Conservation (phyloP, 352 stramenopile species). For the Phytophthora podocarpi region DNA sequence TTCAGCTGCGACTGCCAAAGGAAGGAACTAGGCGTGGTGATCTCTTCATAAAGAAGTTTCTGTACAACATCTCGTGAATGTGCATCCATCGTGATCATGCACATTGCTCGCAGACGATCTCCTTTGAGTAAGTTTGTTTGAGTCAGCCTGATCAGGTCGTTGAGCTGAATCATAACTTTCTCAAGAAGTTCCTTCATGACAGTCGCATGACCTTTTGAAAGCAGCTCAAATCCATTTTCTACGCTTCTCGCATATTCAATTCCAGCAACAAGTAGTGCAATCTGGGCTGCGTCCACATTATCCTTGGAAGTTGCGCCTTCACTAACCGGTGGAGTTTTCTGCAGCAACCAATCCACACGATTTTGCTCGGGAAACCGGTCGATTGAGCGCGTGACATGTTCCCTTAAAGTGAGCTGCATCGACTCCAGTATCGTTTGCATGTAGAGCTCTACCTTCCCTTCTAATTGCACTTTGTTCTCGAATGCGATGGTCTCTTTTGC, state of each 20-base stretch:
- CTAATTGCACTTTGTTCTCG: constrained; percentile 83
- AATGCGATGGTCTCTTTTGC: constrained; percentile 91
- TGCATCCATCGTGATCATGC: constrained; percentile 95
- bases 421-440: constrained; percentile 92
- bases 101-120: constrained; percentile 93
- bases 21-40: constrained; percentile 78
- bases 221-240: constrained; percentile 70
- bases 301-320: constrained; percentile 33
- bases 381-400: constrained; percentile 89
- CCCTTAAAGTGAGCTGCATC: constrained; percentile 90
- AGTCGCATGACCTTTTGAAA: constrained; percentile 74
- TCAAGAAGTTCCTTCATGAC: constrained; percentile 87
- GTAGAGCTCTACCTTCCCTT: constrained; percentile 97
- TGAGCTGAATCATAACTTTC: constrained; percentile 90
- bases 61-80: constrained; percentile 93
- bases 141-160: constrained; percentile 93
- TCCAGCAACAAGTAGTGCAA: constrained; percentile 90
- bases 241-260: constrained; percentile 92
- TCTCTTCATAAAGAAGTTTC: constrained; percentile 89
- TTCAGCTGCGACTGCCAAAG: constrained; percentile 96
- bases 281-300: constrained; percentile 91
- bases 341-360: constrained; percentile 94
- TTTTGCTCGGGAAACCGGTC: constrained; percentile 89
- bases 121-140: constrained; percentile 80
- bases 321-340: constrained; percentile 48